Conservation (phyloP, 441 rosid species). For the Adansonia rubrostipa region DNA sequence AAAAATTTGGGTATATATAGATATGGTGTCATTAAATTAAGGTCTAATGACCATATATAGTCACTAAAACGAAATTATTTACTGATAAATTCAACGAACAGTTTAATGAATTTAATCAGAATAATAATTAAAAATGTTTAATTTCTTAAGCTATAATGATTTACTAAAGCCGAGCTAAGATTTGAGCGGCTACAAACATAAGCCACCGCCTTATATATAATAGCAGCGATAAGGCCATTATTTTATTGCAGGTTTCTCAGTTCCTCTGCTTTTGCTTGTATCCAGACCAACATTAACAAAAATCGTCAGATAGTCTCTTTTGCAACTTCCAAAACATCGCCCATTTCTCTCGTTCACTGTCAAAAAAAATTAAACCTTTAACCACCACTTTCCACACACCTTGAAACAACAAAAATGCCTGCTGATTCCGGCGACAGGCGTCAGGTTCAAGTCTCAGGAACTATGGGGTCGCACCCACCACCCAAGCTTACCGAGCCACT, state of each 20-base stretch:
- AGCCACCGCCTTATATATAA: not conserved
- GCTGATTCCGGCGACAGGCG: constrained; percentile 35
- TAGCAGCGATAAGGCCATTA: constrained; percentile 14
- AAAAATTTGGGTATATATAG: too few species aligned
- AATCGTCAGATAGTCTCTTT: constrained; percentile 13
- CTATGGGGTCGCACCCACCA: constrained; percentile 32
- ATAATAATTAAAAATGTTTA: not conserved
- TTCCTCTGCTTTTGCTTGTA: constrained; percentile 5
- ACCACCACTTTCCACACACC: not conserved
- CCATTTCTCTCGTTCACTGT: not conserved
- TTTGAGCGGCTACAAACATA: constrained; percentile 5
- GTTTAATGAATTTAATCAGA: not conserved
- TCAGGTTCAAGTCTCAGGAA: constrained; percentile 25
- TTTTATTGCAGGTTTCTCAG: constrained; percentile 13
- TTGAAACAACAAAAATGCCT: constrained; percentile 33
- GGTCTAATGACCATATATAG: not conserved
- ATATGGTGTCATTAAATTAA: too few species aligned
- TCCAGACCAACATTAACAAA: constrained; percentile 15
- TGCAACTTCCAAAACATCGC: not conserved
- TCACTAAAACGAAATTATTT: not conserved
- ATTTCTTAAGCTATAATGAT: not conserved
- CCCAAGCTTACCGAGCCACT: constrained; percentile 40
- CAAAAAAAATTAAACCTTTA: not conserved
- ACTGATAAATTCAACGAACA: not conserved
- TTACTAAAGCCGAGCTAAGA: constrained; percentile 18